A percentile compares a stretch with the other conserved stretches of the same genome.
These are phyloP conservation scores for Aspergillus pseudonomiae DNA, from an alignment of 2,329 filamentous ascomycete genomes.

Conservation along the genomic window DNA sequence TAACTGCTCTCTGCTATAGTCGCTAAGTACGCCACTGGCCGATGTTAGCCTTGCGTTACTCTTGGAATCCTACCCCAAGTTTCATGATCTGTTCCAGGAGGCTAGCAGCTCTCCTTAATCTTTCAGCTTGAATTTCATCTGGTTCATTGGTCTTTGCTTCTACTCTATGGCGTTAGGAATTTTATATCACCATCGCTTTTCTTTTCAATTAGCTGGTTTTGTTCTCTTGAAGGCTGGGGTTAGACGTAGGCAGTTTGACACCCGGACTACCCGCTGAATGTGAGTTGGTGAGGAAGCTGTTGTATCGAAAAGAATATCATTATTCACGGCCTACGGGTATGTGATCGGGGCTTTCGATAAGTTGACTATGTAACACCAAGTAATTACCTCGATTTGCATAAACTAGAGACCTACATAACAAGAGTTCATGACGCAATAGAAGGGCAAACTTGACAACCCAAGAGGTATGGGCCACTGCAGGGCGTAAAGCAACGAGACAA, in stretches of 20 bases:
- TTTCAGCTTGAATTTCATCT: constrained; percentile 8
- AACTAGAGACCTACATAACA: neutral
- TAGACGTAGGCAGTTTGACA: constrained; percentile 8
- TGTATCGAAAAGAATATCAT: neutral
- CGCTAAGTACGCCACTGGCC: constrained; percentile 52
- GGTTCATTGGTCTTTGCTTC: constrained; percentile 16
- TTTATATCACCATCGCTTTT: constrained; percentile 5
- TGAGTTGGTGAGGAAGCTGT: neutral
- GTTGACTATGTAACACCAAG: neutral
- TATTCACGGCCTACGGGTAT: neutral
- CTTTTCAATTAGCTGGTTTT: neutral
- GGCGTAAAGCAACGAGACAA: neutral
- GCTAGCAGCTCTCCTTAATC: constrained; percentile 3
- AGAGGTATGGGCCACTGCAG: neutral
- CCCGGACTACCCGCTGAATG: neutral
- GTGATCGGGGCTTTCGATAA: neutral
- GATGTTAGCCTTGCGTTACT: constrained; percentile 5
- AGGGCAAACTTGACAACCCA: neutral
- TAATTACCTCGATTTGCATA: neutral
- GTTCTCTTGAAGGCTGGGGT: neutral
- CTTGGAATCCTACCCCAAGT: constrained; percentile 7
- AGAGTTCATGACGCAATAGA: neutral
- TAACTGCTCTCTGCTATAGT: constrained; percentile 23
- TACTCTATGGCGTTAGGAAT: constrained; percentile 26
- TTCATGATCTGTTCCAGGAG: constrained; percentile 1